Base-by-base conservation (phyloP, 306 rosid species). In the Carpinus fangiana region DNA sequence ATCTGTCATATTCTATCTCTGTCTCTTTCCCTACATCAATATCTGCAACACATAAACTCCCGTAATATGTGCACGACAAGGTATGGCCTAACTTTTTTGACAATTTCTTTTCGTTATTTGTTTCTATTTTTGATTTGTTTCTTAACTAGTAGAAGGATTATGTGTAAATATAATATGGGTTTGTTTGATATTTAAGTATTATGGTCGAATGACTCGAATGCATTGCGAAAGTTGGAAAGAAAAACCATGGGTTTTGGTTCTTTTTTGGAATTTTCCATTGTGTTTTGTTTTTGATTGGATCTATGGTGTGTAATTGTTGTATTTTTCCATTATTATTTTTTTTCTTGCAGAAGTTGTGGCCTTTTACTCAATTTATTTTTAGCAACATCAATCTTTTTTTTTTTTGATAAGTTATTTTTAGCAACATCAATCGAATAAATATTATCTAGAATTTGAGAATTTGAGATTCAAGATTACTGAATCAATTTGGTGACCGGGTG, bases 151-250 rank as follows among this genome's bases (percentile, higher is more conserved):
- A 5, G 31, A 65, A 10, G 20, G 48, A 14, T 16, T 78, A 60
- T 20, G 59, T 71, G 7, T 45, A 43, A 74, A 79, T 83, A 36
- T 64, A 48, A 79, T 10, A 45, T 71, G 78, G 81, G 86, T 76
- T 79, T 70, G 9, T 47, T 69, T 69, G 43, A 9, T 68, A 56
- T 73, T 31, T 43, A 74, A 31, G 16, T 73, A 21, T 66, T 67
- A n/a, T 55, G 64, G 20, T 57, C 41, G 13, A 80, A 51, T 78
- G 76, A 55, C 16, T 57, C 41, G 13, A 80, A 51, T 78, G 76
- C 82, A 73, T 74, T 78, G 76, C 9, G 54, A 80, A 47, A 38
- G 12, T 43, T 43, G 28, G 47, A 47, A 66, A 62, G 17, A 13
- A 62, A 34, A 62, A 12, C 38, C 69, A 28, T 62, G 69, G 69